Base-by-base conservation (phyloP, 495 filamentous ascomycete genomes). In the Cairneyella variabilis region DNA sequence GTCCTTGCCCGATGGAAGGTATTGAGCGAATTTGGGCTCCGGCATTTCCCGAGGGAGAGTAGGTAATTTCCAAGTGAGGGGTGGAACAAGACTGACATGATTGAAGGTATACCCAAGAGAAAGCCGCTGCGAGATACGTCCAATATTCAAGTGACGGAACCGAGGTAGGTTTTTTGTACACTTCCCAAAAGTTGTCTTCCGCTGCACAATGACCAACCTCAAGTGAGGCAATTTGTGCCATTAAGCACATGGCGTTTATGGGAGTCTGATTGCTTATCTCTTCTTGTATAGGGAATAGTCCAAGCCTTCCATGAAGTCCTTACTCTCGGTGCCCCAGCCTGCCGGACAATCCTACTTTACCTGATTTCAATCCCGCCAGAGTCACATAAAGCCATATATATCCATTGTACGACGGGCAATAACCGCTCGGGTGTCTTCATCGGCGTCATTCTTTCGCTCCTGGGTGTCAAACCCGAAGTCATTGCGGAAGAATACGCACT, bases 371-470 rank as follows among this genome's bases (percentile, higher is more conserved):
- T 45, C 1, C 38, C 44, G 4, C 41, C 45, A 3, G 20, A 36
- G 4, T 30, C 45, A 3, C 47, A 43, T 17, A 60, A 32, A 64
- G 68, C 37, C n/a, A 70, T 11, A 32, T 73, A 39, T 42, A 56
- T 74, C 12, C 59, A 61, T 17, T 60, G 72, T 36, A 39, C 42
- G 77, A 80, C 82, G 10, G 83, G 83, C 5, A 79, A 83, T 54
- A 82, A 86, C 54, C 73, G 83, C n/a, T 84, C 83, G 0, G 83
- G 83, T 3, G 77, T 85, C 0, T 61, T 85, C 9, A 69, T 80
- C 4, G 79, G 77, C 4, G 53, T 86, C 1, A 62, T 87, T 6
- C 61, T 83, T n/a, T 68, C 71, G 7, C 65, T 87, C 6, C 64
- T 61, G 6, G 69, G 69, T 9, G 68, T 66, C 2, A 25, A 51